Percentiles rank a stretch among this genome's conserved stretches.
Evolutionary conservation across 2,329 filamentous ascomycete species (phyloP).

Genomic region (Scedosporium apiospermum): DNA sequence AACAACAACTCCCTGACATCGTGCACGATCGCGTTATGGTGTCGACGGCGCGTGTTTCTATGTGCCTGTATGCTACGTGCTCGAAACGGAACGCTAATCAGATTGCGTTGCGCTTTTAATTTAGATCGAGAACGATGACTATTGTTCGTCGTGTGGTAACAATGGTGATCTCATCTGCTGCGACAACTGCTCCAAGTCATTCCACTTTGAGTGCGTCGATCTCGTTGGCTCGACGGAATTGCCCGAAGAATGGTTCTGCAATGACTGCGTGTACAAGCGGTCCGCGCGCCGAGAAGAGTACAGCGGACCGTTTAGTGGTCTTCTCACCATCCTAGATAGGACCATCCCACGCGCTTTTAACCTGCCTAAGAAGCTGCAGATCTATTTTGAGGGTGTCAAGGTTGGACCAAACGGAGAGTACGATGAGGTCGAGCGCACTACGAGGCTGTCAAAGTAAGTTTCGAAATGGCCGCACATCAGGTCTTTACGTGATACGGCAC

Average conservation of each 20-base stretch:
- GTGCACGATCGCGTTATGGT: too few relatives aligned
- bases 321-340: slow-evolving; percentile 56
- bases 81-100: background rate
- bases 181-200: slow-evolving; percentile 82
- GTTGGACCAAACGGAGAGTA: slow-evolving; percentile 73
- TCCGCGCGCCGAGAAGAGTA: slow-evolving; percentile 29
- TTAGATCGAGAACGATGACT: slow-evolving; percentile 75
- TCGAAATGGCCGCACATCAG: slow-evolving; percentile 3
- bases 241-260: slow-evolving; percentile 79
- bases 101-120: background rate
- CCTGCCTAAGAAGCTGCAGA: slow-evolving; percentile 61
- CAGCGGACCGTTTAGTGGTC: slow-evolving; percentile 48
- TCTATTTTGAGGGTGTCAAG: slow-evolving; percentile 70
- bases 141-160: slow-evolving; percentile 77
- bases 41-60: background rate
- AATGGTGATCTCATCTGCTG: slow-evolving; percentile 85
- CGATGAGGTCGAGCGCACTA: slow-evolving; percentile 49
- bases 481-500: too few relatives aligned
- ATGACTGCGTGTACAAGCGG: slow-evolving; percentile 50
- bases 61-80: background rate
- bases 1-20: too few relatives aligned
- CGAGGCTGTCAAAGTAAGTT: slow-evolving; percentile 56
- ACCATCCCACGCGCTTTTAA: slow-evolving; percentile 64
- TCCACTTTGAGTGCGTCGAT: slow-evolving; percentile 83
- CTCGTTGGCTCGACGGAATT: slow-evolving; percentile 54